Conservation (phyloP, 2,329 filamentous ascomycete species). For the Nemania bipapillata region DNA sequence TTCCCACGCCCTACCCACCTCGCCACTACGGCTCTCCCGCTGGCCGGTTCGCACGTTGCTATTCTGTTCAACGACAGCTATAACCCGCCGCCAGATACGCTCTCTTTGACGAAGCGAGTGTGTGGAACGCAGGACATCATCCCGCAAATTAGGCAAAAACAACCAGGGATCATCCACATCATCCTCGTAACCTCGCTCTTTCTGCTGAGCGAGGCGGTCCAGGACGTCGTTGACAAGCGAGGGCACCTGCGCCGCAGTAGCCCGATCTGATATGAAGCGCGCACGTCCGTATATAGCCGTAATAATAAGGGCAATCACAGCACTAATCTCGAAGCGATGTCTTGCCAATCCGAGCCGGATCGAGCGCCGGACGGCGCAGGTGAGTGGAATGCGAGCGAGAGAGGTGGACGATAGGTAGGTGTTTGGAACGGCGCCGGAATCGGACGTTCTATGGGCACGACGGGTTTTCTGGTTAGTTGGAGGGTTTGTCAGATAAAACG, state of each 20-base stretch:
- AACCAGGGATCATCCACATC: constrained; percentile 79
- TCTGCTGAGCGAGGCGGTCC: constrained; percentile 83
- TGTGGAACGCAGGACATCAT: constrained; percentile 86
- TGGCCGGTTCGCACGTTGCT: constrained; percentile 84
- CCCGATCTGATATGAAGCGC: constrained; percentile 70
- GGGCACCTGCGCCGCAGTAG: constrained; percentile 78
- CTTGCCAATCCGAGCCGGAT: constrained; percentile 82
- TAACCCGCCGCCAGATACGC: constrained; percentile 84
- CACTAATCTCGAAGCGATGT: constrained; percentile 86
- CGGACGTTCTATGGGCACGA: constrained; percentile 76
- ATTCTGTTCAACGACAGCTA: constrained; percentile 88
- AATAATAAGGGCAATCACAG: constrained; percentile 64
- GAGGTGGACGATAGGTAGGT: constrained; percentile 82
- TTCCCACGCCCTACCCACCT: constrained; percentile 74
- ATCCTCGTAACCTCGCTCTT: constrained; percentile 75
- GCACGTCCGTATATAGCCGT: constrained; percentile 71
- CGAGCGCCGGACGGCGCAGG: constrained; percentile 81
- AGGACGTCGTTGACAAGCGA: constrained; percentile 85
- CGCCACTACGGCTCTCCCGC: constrained; percentile 73
- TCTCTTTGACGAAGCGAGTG: constrained; percentile 81
- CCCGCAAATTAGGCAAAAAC: constrained; percentile 86
- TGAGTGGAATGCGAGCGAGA: constrained; percentile 89
- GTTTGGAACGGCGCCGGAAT: constrained; percentile 69
- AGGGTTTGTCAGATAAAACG: constrained; percentile 63
- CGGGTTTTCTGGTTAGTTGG: constrained; percentile 85